Percentiles rank a stretch among this genome's conserved stretches.
These are phyloP conservation scores for Fraxinus anomala DNA, from an alignment of 257 asterid species.

Conservation along the genomic window DNA sequence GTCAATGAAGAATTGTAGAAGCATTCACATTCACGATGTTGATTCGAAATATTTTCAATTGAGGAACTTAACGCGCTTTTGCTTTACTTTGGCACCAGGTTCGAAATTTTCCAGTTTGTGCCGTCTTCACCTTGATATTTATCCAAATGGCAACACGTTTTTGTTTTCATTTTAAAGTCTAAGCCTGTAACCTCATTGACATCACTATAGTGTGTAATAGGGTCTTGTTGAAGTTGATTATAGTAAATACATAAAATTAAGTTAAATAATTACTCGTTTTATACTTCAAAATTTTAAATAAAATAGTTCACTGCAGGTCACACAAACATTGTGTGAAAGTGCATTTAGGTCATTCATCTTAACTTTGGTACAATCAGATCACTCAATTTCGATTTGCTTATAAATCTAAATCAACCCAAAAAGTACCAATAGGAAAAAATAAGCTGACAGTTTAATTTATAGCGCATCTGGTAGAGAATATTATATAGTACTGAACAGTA, in stretches of 20 bases:
- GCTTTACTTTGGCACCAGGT: background rate
- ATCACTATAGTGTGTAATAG: background rate
- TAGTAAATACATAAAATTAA: no score
- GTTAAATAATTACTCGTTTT: no score
- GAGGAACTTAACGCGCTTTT: background rate
- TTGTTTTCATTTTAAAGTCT: background rate
- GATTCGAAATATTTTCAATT: background rate
- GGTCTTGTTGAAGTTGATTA: no score
- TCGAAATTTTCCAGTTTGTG: background rate
- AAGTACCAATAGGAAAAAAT: no score
- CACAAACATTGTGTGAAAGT: no score
- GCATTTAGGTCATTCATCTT: no score
- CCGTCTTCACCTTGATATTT: background rate
- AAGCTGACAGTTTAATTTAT: slow-evolving; percentile 7
- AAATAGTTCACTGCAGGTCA: no score
- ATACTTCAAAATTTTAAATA: no score
- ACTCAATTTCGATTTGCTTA: no score
- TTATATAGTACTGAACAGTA: background rate
- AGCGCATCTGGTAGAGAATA: background rate
- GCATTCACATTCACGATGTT: background rate
- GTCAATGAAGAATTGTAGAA: background rate
- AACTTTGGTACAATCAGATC: no score
- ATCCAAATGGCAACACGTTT: background rate
- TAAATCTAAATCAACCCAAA: no score
- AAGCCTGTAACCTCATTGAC: background rate